These are phyloP conservation scores for Priceomyces melissophilus DNA, from an alignment of 805 yeast genomes.

Conservation along the genomic window DNA sequence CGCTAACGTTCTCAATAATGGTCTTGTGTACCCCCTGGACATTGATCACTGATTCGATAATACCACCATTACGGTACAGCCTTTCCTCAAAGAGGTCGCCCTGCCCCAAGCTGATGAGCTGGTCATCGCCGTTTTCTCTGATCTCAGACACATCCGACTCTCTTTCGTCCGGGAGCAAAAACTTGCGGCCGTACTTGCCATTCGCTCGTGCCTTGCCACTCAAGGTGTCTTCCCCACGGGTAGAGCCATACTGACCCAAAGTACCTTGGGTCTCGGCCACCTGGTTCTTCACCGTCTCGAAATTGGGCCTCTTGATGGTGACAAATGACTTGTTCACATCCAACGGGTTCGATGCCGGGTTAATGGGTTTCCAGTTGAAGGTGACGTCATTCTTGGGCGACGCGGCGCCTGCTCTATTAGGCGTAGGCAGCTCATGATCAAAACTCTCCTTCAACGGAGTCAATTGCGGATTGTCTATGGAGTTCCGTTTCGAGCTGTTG, in stretches of 20 bases:
- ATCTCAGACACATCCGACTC: conserved; percentile 25
- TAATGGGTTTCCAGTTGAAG: conserved; percentile 49
- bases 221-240: conserved; percentile 21
- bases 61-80: conserved; percentile 54
- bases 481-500: conserved; percentile 20
- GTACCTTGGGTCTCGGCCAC: conserved; percentile 21
- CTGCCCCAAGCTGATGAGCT: not conserved
- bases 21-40: conserved; percentile 84
- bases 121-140: not conserved
- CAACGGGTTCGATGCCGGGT: conserved; percentile 68
- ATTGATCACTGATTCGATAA: conserved; percentile 78
- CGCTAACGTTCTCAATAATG: conserved; percentile 64
- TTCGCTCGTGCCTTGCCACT: conserved; percentile 7
- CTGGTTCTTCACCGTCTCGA: conserved; percentile 14
- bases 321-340: conserved; percentile 63
- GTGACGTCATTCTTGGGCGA: conserved; percentile 13
- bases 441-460: conserved; percentile 7
- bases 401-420: conserved; percentile 2
- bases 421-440: conserved; percentile 1
- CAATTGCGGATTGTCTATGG: conserved; percentile 18
- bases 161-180: conserved; percentile 20
- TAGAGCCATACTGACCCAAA: conserved; percentile 27
- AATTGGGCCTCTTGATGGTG: conserved; percentile 59
- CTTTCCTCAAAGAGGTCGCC: conserved; percentile 26
- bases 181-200: conserved; percentile 10